Conservation (phyloP, 2,329 filamentous ascomycete genomes). For the Incumbomyces lentus region DNA sequence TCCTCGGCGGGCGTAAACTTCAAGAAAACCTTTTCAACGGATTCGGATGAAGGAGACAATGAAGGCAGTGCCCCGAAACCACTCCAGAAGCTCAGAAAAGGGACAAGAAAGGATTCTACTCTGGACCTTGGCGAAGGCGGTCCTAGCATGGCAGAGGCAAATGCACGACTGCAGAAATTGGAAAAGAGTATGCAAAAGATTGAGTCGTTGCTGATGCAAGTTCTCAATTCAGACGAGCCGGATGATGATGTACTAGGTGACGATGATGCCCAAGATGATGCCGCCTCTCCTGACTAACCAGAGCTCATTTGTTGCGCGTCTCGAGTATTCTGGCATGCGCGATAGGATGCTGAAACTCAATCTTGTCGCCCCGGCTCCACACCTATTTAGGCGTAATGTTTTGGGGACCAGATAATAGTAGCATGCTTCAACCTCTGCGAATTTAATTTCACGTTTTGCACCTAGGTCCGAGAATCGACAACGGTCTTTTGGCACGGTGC, state of each 20-base stretch:
- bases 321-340: no score
- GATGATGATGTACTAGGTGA: constrained; percentile 11
- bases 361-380: no score
- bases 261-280: constrained; percentile 1
- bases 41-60: constrained; percentile 11
- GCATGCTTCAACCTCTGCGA: no score
- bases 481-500: no score
- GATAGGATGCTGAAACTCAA: no score
- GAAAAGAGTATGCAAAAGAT: constrained; percentile 18
- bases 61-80: constrained; percentile 9
- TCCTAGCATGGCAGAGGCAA: constrained; percentile 13
- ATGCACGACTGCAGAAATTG: constrained; percentile 16
- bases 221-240: constrained; percentile 9
- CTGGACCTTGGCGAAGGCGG: constrained; percentile 12
- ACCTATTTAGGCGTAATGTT: no score
- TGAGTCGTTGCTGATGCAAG: constrained; percentile 16
- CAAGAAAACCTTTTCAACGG: constrained; percentile 15
- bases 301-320: no score
- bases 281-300: background rate
- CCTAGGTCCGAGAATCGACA: no score
- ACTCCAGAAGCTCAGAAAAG: constrained; percentile 8
- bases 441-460: no score
- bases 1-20: constrained; percentile 5
- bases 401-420: no score
- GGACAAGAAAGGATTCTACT: constrained; percentile 15